These are phyloP conservation scores for Mycosphaerella arachidis DNA, from an alignment of 2,329 filamentous ascomycete genomes.

Conservation along the genomic window DNA sequence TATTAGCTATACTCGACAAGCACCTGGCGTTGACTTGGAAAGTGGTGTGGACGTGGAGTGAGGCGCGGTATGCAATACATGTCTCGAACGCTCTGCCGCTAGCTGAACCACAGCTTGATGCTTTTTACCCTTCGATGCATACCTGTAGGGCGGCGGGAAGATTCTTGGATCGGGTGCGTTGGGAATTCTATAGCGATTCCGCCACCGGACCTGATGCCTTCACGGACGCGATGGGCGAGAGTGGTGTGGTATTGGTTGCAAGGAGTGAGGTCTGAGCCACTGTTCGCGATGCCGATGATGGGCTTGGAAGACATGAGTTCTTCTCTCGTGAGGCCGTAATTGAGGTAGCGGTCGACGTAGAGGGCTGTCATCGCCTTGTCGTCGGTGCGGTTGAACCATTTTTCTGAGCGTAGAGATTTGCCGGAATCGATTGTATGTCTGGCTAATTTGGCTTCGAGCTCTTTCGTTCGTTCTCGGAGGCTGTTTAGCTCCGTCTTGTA, in stretches of 20 bases:
- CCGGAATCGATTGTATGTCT: conserved; percentile 8
- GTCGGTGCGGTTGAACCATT: conserved; percentile 29
- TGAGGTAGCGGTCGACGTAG: conserved; percentile 31
- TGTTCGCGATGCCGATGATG: conserved; percentile 31
- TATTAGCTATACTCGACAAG: no score
- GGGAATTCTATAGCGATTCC: conserved; percentile 32
- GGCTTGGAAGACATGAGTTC: conserved; percentile 28
- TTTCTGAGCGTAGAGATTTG: conserved; percentile 21
- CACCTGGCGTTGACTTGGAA: no score
- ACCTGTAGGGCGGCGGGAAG: conserved; percentile 24
- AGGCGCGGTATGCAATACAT: no score
- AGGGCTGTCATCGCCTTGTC: conserved; percentile 29
- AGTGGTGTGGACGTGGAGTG: no score
- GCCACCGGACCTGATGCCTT: conserved; percentile 28
- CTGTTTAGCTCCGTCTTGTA: conserved; percentile 29
- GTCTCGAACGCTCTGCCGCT: no score
- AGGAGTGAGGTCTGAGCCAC: conserved; percentile 29
- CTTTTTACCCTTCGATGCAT: no score
- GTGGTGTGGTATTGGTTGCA: conserved; percentile 30
- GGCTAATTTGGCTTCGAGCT: conserved; percentile 27
- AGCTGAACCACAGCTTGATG: no score
- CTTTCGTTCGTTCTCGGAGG: conserved; percentile 26
- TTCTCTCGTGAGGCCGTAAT: conserved; percentile 29
- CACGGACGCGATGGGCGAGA: conserved; percentile 27
- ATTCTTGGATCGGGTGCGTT: conserved; percentile 32